Conservation (phyloP, 176 grass and related monocot species). For the Aegilops bicornis region DNA sequence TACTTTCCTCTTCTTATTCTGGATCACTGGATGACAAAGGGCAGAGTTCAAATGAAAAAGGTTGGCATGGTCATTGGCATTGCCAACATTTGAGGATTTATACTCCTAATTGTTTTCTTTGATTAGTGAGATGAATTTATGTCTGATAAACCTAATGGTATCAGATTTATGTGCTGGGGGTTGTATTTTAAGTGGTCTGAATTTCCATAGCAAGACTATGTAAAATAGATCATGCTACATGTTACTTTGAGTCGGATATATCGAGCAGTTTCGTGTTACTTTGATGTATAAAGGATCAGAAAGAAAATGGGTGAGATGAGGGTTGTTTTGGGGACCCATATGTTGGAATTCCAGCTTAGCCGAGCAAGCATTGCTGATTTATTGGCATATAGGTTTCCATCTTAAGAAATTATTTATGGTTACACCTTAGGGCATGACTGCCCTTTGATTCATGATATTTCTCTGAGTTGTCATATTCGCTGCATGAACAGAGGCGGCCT, state of each 20-base stretch:
- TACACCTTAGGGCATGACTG: neutral
- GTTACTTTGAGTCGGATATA: neutral
- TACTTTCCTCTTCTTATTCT: neutral
- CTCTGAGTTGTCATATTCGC: neutral
- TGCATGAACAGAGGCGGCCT: neutral
- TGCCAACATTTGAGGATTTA: neutral
- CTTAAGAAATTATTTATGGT: slow-evolving; percentile 4
- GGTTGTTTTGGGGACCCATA: neutral
- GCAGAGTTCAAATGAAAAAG: neutral
- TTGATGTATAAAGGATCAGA: slow-evolving; percentile 15
- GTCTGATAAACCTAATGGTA: neutral
- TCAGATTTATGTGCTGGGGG: neutral
- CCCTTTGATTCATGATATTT: neutral
- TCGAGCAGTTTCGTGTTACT: neutral
- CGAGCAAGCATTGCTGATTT: neutral
- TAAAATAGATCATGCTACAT: neutral
- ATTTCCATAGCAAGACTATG: neutral
- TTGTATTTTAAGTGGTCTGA: neutral
- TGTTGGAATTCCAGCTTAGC: neutral
- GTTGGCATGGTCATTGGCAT: neutral
- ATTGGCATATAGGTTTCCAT: neutral
- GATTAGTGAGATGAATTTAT: neutral
- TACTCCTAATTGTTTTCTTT: neutral
- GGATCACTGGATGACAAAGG: neutral
- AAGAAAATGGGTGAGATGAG: neutral